phyloP scores from a whole-genome alignment of 495 filamentous ascomycete genomes.

The Penicillium malachiteum region DNA sequence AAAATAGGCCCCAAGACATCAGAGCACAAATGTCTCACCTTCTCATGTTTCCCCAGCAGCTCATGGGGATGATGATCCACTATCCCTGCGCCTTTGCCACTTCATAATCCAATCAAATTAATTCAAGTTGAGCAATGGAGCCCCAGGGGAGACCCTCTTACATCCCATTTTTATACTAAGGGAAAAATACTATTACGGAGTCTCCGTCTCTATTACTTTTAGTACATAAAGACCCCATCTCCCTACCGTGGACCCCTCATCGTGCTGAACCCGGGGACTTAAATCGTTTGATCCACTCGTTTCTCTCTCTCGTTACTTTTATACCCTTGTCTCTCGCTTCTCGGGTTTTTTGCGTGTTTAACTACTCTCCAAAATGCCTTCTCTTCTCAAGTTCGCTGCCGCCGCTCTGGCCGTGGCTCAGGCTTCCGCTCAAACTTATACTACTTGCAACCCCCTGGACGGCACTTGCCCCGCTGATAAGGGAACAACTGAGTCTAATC shows the following conservation, averaged over 20 bases:
- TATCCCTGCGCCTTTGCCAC: conserved; percentile 5
- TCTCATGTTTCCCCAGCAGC: conserved; percentile 21
- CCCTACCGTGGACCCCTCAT: background rate
- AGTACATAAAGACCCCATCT: background rate
- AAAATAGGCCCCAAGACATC: too few species aligned
- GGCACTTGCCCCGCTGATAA: conserved; percentile 21
- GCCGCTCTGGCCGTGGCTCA: conserved; percentile 39
- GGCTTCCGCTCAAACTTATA: conserved; percentile 47
- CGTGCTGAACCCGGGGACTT: background rate
- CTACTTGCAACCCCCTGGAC: conserved; percentile 43
- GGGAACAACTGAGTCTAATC: conserved; percentile 11
- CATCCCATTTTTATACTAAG: too few species aligned
- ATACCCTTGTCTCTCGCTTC: background rate
- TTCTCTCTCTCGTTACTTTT: background rate
- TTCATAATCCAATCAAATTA: conserved; percentile 9
- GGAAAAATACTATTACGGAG: too few species aligned
- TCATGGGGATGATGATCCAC: conserved; percentile 12
- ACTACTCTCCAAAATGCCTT: conserved; percentile 25
- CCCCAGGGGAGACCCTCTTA: background rate
- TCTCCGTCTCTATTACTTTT: too few species aligned
- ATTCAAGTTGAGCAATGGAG: background rate
- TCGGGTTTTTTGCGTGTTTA: background rate
- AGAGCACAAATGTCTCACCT: background rate
- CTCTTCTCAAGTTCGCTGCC: conserved; percentile 33
- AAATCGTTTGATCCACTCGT: background rate